Percentiles rank a stretch among this genome's conserved stretches.
Evolutionary conservation across 169 alveolate genomes (phyloP).

Genomic region (Eimeria acervulina): DNA sequence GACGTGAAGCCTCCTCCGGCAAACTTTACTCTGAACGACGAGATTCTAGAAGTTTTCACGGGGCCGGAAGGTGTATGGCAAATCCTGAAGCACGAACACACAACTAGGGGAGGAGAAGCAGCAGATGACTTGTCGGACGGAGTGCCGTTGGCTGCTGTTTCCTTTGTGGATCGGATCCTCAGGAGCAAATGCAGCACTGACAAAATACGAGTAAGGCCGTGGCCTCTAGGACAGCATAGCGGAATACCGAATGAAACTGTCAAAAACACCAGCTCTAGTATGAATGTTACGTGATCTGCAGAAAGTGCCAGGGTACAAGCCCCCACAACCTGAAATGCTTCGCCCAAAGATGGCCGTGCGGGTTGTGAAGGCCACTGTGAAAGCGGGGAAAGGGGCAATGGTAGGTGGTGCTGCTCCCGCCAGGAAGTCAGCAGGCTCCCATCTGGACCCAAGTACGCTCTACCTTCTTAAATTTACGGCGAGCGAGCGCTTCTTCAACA

Average conservation of each 20-base stretch:
- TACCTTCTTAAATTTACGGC: not conserved
- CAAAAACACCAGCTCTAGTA: not conserved
- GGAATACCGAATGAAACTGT: not conserved
- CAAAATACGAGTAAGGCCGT: constrained; percentile 34
- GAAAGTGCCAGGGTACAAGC: constrained; percentile 55
- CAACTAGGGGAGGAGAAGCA: constrained; percentile 65
- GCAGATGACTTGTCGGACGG: constrained; percentile 45
- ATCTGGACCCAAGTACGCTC: not conserved
- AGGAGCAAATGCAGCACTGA: not conserved
- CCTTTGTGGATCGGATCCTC: constrained; percentile 50
- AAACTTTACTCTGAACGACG: constrained; percentile 12
- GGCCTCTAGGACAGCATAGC: not conserved
- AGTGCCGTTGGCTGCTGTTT: constrained; percentile 51
- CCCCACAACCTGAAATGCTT: constrained; percentile 2
- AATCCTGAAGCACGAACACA: constrained; percentile 25
- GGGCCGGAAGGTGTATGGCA: constrained; percentile 60
- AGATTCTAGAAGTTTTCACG: constrained; percentile 25
- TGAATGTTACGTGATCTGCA: constrained; percentile 2
- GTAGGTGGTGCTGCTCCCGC: constrained; percentile 1
- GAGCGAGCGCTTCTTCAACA: too few relatives aligned
- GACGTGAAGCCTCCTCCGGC: constrained; percentile 64
- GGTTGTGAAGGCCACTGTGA: constrained; percentile 43
- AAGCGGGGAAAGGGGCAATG: constrained; percentile 15
- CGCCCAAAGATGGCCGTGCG: constrained; percentile 49
- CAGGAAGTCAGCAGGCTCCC: not conserved